Evolutionary conservation across 352 stramenopile genomes (phyloP).

Genomic region (Blastocystis sp.): DNA sequence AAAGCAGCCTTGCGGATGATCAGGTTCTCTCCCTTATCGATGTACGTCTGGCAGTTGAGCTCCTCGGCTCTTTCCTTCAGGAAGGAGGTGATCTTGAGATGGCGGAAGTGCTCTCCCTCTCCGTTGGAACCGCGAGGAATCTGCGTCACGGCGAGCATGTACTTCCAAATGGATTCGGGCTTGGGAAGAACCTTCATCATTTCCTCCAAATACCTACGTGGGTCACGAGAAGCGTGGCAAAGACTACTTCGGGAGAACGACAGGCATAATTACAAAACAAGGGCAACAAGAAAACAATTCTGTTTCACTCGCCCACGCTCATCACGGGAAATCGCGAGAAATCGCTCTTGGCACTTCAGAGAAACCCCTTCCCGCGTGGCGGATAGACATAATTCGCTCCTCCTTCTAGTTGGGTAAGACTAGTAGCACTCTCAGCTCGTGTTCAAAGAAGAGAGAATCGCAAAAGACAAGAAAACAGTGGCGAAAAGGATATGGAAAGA

Average conservation of each 20-base stretch:
- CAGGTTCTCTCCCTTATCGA: conserved; percentile 50
- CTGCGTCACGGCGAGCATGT: conserved; percentile 53
- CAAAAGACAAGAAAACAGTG: too few relatives aligned
- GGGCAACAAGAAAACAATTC: not conserved
- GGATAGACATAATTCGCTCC: too few relatives aligned
- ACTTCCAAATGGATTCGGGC: conserved; percentile 36
- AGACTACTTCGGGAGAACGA: conserved; percentile 11
- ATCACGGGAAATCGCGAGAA: too few relatives aligned
- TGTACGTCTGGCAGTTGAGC: conserved; percentile 21
- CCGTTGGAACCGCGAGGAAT: conserved; percentile 61
- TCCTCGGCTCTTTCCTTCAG: conserved; percentile 48
- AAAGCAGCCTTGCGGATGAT: conserved; percentile 51
- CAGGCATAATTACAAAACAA: conserved; percentile 6
- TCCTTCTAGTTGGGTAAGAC: too few relatives aligned
- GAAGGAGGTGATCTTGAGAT: conserved; percentile 39
- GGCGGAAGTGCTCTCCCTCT: conserved; percentile 39
- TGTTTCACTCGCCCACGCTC: not conserved
- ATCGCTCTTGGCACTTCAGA: too few relatives aligned
- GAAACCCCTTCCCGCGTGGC: too few relatives aligned
- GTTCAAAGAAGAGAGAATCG: too few relatives aligned
- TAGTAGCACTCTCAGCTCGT: too few relatives aligned
- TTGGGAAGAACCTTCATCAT: conserved; percentile 41
- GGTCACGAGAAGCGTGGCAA: not conserved
- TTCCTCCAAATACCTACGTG: conserved; percentile 35
- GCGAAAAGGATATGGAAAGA: too few relatives aligned